Base-by-base conservation (phyloP, 2,329 filamentous ascomycete genomes). In the Pezicula rhizophila region DNA sequence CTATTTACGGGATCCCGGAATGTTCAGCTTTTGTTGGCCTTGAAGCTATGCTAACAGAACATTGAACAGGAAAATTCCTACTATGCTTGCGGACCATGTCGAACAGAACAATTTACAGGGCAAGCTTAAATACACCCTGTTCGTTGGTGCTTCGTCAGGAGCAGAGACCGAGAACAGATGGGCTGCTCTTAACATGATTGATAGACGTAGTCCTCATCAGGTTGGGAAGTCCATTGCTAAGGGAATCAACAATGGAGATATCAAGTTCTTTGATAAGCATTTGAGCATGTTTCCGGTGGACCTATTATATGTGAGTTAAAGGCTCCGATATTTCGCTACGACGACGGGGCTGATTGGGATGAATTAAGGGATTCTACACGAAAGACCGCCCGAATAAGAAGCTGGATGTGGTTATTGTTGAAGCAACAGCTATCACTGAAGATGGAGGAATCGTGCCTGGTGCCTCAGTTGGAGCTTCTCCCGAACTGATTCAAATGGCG, bases 221-320 rank as follows among this genome's bases (percentile, higher is more conserved):
- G 89, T 95, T 52, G 89, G 89, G 64, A 95, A 95, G 74, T 79
- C 87, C 51, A 95, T 95, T 57, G 81, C 89, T 52, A 92, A 89
- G 73, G 89, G 89, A 8, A 95, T 95, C 71, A 95, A 95, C 68
- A 82, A 85, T 59, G 89, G 89, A 39, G 78, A 85, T 57, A 95
- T 95, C 70, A 83, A 92, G 54, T 95, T 95, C 70, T 95, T 95
- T 65, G 89, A 95, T 68, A 95, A 95, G 73, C 89, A 95, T 72
- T 68, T 95, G 64, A 90, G 85, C 69, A 95, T 95, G 89, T 95
- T 95, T 66, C 89, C 89, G 4, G 78, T 84, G 35, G 89, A 95
- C 65, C 73, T 95, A 56, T 85, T 92, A 66, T 93, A 93, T 66
- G 79, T 83, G 70, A 64, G 70, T 62, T 57, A 49, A 40, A 48